phyloP scores from a whole-genome alignment of 441 rosid species.

The Euphorbia corollata region DNA sequence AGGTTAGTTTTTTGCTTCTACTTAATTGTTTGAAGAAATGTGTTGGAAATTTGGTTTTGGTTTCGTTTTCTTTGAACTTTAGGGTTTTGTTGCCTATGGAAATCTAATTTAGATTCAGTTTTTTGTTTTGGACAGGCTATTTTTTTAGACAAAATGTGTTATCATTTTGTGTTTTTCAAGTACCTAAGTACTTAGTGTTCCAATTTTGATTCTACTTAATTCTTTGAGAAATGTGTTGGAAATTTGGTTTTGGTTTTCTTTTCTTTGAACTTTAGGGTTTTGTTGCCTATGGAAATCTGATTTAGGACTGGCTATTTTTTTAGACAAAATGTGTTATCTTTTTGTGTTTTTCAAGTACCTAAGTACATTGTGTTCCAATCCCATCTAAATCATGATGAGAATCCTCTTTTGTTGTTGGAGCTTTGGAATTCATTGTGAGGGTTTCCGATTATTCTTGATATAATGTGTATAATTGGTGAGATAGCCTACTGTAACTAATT shows the following conservation, averaged over 20 bases:
- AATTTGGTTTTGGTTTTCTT: conserved; percentile 6
- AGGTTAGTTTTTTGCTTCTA: conserved; percentile 34
- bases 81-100: conserved; percentile 25
- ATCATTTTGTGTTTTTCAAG: conserved; percentile 6
- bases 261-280: conserved; percentile 22
- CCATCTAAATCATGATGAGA: not conserved
- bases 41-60: conserved; percentile 9
- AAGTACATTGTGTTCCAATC: not conserved
- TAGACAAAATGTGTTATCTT: not conserved
- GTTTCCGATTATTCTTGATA: not conserved
- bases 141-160: not conserved
- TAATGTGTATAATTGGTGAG: not conserved
- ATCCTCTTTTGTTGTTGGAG: not conserved
- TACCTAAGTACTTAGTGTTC: no score
- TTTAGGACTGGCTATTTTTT: not conserved
- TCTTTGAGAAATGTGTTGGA: not conserved
- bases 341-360: conserved; percentile 4
- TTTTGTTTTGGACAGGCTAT: not conserved
- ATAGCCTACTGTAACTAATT: not conserved
- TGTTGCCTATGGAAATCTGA: conserved; percentile 13
- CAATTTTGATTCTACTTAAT: not conserved
- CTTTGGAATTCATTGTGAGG: not conserved
- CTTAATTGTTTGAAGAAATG: not conserved
- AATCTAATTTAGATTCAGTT: not conserved
- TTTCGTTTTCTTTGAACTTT: not conserved